Percentiles rank a stretch among this genome's conserved stretches.
Evolutionary conservation across 2,329 filamentous ascomycete species (phyloP).

Genomic region (Colletotrichum chrysophilum): DNA sequence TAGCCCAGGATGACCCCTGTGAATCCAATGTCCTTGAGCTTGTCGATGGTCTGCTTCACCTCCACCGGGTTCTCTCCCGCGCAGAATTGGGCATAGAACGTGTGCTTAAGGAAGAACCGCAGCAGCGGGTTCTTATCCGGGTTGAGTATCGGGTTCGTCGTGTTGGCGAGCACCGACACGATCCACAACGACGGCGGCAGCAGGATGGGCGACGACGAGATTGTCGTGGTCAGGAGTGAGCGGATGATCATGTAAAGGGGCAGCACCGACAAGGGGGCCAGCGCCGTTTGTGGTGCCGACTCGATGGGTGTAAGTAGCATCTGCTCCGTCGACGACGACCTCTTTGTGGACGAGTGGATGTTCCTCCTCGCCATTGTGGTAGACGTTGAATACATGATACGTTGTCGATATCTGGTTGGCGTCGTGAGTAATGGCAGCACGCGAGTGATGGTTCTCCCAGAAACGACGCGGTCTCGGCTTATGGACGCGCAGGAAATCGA

Average conservation of each 20-base stretch:
- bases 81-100: conserved; percentile 92
- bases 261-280: conserved; percentile 65
- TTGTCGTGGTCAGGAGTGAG: conserved; percentile 70
- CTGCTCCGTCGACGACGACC: conserved; percentile 25
- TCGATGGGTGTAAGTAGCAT: background rate
- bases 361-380: conserved; percentile 23
- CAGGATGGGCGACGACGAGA: conserved; percentile 74
- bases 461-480: background rate
- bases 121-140: conserved; percentile 79
- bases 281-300: background rate
- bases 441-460: background rate
- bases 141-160: conserved; percentile 69
- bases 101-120: conserved; percentile 74
- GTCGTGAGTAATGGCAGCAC: background rate
- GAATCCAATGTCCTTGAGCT: conserved; percentile 77
- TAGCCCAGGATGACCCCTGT: conserved; percentile 86
- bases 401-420: accelerated
- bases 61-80: conserved; percentile 77
- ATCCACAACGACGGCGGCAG: conserved; percentile 72
- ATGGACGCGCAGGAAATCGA: background rate
- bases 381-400: background rate
- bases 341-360: conserved; percentile 30
- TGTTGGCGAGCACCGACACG: conserved; percentile 73
- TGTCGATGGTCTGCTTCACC: conserved; percentile 67
- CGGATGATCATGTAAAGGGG: conserved; percentile 71